Evolutionary conservation across 345 rosid genomes (phyloP).

Genomic region (Aquilaria yunnanensis): DNA sequence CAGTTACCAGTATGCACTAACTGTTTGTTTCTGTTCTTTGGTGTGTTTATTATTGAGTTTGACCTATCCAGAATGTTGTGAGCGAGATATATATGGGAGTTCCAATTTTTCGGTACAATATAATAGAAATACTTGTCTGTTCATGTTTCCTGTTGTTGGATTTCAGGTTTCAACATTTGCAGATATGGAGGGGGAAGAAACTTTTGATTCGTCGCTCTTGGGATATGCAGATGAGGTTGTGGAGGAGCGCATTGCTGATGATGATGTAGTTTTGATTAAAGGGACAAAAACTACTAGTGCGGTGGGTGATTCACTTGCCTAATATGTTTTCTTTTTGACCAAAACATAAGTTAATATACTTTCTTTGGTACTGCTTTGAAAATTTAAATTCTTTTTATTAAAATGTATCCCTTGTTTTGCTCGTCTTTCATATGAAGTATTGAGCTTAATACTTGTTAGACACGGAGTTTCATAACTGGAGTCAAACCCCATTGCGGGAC

Average conservation of each 20-base stretch:
- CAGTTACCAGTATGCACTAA: not conserved
- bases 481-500: not conserved
- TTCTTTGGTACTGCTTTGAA: too few species aligned
- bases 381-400: too few species aligned
- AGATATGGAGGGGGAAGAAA: slow-evolving; percentile 99
- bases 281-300: slow-evolving; percentile 85
- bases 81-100: too few species aligned
- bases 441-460: not conserved
- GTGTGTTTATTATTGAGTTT: slow-evolving; percentile 1
- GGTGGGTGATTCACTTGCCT: slow-evolving; percentile 34
- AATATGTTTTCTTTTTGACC: not conserved
- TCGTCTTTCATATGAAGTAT: not conserved
- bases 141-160: slow-evolving; percentile 5
- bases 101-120: too few species aligned
- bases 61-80: too few species aligned
- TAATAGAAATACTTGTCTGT: not conserved
- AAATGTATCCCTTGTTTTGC: too few species aligned
- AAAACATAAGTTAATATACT: not conserved
- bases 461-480: not conserved
- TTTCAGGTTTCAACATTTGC: slow-evolving; percentile 93
- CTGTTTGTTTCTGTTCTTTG: not conserved
- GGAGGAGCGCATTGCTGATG: slow-evolving; percentile 94
- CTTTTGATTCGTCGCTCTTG: slow-evolving; percentile 77
- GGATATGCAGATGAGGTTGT: slow-evolving; percentile 89
- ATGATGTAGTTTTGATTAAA: slow-evolving; percentile 85